A percentile compares a stretch with the other conserved stretches of the same genome.
phyloP scores from a whole-genome alignment of 495 filamentous ascomycete species.

The Lophium mytilinum region DNA sequence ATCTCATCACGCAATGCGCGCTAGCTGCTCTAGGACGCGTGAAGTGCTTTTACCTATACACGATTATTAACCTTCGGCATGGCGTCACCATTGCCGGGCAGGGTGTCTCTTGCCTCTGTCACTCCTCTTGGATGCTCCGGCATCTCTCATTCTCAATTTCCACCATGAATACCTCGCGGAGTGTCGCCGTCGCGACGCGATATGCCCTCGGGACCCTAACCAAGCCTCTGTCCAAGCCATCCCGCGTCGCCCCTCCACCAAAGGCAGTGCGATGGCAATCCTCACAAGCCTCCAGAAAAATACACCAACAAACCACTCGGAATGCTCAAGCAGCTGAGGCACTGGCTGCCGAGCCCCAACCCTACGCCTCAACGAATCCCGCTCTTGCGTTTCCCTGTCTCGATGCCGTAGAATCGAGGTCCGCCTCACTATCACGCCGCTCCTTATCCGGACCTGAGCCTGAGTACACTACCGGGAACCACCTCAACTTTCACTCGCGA shows the following conservation, averaged over 20 bases:
- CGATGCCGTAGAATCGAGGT: slow-evolving; percentile 78
- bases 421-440: slow-evolving; percentile 64
- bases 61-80: too few species aligned
- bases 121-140: not conserved
- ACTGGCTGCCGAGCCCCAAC: not conserved
- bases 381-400: slow-evolving; percentile 93
- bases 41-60: too few species aligned
- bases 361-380: slow-evolving; percentile 62
- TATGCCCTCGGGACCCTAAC: not conserved
- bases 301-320: slow-evolving; percentile 18
- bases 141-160: not conserved
- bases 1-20: too few species aligned
- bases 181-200: slow-evolving; percentile 4
- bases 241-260: not conserved
- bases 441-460: slow-evolving; percentile 83
- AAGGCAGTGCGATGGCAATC: slow-evolving; percentile 6
- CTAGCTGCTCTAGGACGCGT: too few species aligned
- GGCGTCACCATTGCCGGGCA: too few species aligned
- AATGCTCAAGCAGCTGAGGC: slow-evolving; percentile 12
- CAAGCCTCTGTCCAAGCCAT: not conserved
- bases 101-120: too few species aligned
- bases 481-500: slow-evolving; percentile 62
- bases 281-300: slow-evolving; percentile 14
- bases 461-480: slow-evolving; percentile 81
- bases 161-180: slow-evolving; percentile 21